phyloP scores from a whole-genome alignment of 164 flowering plant species.

The Chloranthus sessilifolius region DNA sequence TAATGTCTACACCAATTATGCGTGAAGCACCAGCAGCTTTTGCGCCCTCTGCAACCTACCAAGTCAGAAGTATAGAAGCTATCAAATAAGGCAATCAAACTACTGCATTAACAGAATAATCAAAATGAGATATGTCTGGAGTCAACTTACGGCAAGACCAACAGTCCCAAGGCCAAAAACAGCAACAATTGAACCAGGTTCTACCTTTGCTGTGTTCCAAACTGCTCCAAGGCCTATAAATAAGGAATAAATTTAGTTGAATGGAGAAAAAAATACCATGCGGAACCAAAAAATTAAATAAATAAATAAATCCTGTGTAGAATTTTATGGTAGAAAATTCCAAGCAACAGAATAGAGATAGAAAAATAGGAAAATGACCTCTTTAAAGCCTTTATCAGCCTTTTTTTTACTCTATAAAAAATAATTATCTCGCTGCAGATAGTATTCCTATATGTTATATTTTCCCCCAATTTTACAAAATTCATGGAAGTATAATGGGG shows the following conservation, averaged over 20 bases:
- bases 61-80: constrained; percentile 3
- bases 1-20: constrained; percentile 90
- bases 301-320: not conserved
- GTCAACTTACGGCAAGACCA: constrained; percentile 88
- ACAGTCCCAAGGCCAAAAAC: constrained; percentile 98
- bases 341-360: no score
- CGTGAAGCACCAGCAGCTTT: constrained; percentile 98
- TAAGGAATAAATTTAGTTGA: not conserved
- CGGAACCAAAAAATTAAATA: not conserved
- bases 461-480: no score
- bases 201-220: constrained; percentile 99
- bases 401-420: no score
- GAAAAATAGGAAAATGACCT: no score
- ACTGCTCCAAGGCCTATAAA: constrained; percentile 97
- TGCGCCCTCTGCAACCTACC: constrained; percentile 96
- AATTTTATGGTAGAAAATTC: not conserved
- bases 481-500: no score
- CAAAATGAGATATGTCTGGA: not conserved
- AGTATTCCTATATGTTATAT: no score
- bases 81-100: constrained; percentile 5
- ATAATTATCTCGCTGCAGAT: no score
- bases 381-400: no score
- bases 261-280: not conserved
- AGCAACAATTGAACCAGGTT: constrained; percentile 92
- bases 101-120: constrained; percentile 1